Percentiles rank a stretch among this genome's conserved stretches.
Evolutionary conservation across 1,284 basidiomycete species (phyloP).

Genomic region (Coniophora puteana): DNA sequence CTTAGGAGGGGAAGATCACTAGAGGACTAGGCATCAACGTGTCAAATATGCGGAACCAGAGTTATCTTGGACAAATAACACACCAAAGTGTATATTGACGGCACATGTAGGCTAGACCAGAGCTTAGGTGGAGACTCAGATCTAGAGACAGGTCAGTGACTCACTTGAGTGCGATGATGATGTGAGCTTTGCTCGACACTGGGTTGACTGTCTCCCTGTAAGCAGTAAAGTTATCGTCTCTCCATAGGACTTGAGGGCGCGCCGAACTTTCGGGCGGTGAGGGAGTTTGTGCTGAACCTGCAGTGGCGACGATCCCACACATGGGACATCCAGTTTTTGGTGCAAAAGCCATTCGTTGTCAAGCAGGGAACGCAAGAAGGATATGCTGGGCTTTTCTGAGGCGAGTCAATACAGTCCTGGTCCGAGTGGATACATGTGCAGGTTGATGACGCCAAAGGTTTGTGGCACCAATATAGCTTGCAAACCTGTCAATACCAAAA

Average conservation of each 20-base stretch:
- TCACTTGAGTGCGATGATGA: constrained; percentile 73
- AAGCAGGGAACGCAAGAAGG: not conserved
- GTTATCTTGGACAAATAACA: constrained; percentile 22
- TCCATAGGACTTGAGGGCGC: constrained; percentile 61
- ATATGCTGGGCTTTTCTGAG: not conserved
- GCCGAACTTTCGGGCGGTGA: constrained; percentile 40
- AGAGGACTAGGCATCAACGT: constrained; percentile 48
- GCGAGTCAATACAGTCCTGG: too few species aligned
- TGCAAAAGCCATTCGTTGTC: constrained; percentile 44
- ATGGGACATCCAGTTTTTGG: constrained; percentile 68
- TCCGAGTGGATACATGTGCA: too few species aligned
- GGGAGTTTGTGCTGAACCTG: constrained; percentile 44
- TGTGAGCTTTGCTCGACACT: constrained; percentile 64
- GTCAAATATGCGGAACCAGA: constrained; percentile 7
- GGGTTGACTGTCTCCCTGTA: constrained; percentile 67
- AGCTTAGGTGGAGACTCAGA: constrained; percentile 7
- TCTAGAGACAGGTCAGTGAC: constrained; percentile 25
- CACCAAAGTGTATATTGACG: constrained; percentile 70
- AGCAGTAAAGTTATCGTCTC: constrained; percentile 70
- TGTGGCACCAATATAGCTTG: too few species aligned
- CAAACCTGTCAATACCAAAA: too few species aligned
- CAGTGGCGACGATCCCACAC: constrained; percentile 64
- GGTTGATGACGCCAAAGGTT: too few species aligned
- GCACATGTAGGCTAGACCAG: constrained; percentile 60
- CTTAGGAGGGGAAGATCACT: constrained; percentile 70